Percentiles rank a stretch among this genome's conserved stretches.
These are phyloP conservation scores for Vitis hybrid DNA, from an alignment of 177 flowering plant genomes.

Conservation along the genomic window DNA sequence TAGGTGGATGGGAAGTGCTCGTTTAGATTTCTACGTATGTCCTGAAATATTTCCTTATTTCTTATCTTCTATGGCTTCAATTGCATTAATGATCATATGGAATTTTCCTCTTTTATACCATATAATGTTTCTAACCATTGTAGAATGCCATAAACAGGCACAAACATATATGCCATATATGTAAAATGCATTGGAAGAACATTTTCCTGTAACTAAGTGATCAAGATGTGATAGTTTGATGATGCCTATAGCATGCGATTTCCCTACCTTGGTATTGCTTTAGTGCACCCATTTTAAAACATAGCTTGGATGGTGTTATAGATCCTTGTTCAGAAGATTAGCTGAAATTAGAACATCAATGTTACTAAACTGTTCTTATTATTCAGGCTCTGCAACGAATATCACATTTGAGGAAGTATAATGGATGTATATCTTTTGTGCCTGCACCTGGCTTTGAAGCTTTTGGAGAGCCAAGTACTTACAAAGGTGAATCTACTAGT, in stretches of 20 bases:
- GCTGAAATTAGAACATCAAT: background rate
- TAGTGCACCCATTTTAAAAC: background rate
- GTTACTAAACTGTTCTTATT: background rate
- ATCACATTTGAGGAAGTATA: constrained; percentile 61
- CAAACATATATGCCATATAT: too few relatives aligned
- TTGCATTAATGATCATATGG: background rate
- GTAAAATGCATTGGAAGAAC: too few relatives aligned
- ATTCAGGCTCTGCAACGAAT: constrained; percentile 70
- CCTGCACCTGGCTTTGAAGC: constrained; percentile 93
- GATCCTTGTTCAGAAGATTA: background rate
- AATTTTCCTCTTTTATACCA: background rate
- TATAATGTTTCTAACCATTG: background rate
- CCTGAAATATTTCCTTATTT: constrained; percentile 4
- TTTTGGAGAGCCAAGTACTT: constrained; percentile 51
- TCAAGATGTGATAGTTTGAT: background rate
- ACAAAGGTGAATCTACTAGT: constrained; percentile 20
- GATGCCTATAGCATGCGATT: background rate
- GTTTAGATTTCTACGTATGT: constrained; percentile 87
- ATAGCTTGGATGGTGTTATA: background rate
- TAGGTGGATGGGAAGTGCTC: constrained; percentile 98
- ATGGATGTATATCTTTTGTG: constrained; percentile 72
- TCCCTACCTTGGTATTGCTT: background rate
- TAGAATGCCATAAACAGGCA: too few relatives aligned
- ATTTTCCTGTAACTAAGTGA: background rate
- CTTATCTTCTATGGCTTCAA: background rate